phyloP scores from a whole-genome alignment of 1,139 yeast genomes.

The Pichia inconspicua region DNA sequence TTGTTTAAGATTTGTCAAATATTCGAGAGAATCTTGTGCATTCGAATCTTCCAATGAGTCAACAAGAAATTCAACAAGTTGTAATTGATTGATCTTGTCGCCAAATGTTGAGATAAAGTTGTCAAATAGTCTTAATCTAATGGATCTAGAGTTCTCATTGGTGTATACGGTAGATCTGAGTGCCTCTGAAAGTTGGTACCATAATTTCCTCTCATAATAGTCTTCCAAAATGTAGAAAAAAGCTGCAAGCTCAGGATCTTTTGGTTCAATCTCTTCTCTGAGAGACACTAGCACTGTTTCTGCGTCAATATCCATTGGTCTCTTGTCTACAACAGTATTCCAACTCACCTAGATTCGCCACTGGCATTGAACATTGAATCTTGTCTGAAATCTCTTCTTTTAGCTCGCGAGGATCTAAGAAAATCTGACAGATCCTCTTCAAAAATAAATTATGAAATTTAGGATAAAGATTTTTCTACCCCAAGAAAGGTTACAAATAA shows the following conservation, averaged over 20 bases:
- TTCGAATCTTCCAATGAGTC: slow-evolving; percentile 39
- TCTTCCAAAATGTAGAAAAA: slow-evolving; percentile 74
- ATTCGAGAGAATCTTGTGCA: slow-evolving; percentile 39
- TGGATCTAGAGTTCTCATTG: slow-evolving; percentile 40
- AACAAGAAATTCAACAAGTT: slow-evolving; percentile 68
- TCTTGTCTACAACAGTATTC: not conserved
- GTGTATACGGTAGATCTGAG: slow-evolving; percentile 52
- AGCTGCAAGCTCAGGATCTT: slow-evolving; percentile 50
- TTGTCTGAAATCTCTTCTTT: too few relatives aligned
- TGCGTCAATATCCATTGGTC: slow-evolving; percentile 22
- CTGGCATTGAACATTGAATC: too few relatives aligned
- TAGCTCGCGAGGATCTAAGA: not conserved
- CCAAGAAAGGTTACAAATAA: too few relatives aligned
- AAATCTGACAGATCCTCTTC: not conserved
- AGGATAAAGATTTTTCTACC: too few relatives aligned
- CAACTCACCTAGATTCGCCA: too few relatives aligned
- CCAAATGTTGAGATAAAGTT: slow-evolving; percentile 62
- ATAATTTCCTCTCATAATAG: slow-evolving; percentile 72
- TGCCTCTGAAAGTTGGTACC: slow-evolving; percentile 59
- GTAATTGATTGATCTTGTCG: slow-evolving; percentile 68
- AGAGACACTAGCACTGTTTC: slow-evolving; percentile 59
- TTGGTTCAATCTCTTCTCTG: slow-evolving; percentile 43
- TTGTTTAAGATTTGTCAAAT: slow-evolving; percentile 44
- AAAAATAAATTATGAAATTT: too few relatives aligned
- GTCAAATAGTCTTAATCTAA: slow-evolving; percentile 62